These are phyloP conservation scores for Cytospora schulzeri DNA, from an alignment of 2,329 filamentous ascomycete genomes.

Conservation along the genomic window DNA sequence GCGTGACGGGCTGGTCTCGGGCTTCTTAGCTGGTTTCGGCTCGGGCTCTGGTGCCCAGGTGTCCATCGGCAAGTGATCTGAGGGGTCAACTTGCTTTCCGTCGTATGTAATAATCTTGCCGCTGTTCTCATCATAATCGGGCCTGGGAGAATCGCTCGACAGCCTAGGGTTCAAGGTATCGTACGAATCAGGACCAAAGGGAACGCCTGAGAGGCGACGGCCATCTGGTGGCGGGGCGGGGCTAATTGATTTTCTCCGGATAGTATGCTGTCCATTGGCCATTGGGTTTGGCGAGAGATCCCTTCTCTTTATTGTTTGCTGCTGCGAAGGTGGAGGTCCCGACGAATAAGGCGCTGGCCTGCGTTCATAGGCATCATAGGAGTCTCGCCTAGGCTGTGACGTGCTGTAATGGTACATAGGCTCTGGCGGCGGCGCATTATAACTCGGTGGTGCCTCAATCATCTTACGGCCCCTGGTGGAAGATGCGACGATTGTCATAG, in stretches of 20 bases:
- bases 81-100: constrained; percentile 76
- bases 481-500: constrained; percentile 38
- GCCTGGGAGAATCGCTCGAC: constrained; percentile 37
- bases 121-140: constrained; percentile 53
- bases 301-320: constrained; percentile 45
- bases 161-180: constrained; percentile 68
- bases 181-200: constrained; percentile 77
- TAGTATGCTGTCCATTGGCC: constrained; percentile 53
- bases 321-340: constrained; percentile 36
- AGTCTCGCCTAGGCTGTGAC: constrained; percentile 35
- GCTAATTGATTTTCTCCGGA: constrained; percentile 57
- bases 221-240: constrained; percentile 54
- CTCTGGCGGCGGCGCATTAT: constrained; percentile 25
- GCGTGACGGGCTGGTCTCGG: constrained; percentile 40
- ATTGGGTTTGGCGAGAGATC: constrained; percentile 35
- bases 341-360: constrained; percentile 44
- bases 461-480: constrained; percentile 46
- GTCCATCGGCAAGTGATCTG: constrained; percentile 76
- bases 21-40: constrained; percentile 53
- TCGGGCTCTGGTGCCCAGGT: constrained; percentile 79
- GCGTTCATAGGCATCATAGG: constrained; percentile 42
- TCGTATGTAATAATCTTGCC: constrained; percentile 77
- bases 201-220: constrained; percentile 61
- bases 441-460: constrained; percentile 36
- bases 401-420: constrained; percentile 38